Evolutionary conservation across 2,329 filamentous ascomycete species (phyloP), one percentile per base, ranked within the genome.

Genomic region (Ophiocordyceps unilateralis): DNA sequence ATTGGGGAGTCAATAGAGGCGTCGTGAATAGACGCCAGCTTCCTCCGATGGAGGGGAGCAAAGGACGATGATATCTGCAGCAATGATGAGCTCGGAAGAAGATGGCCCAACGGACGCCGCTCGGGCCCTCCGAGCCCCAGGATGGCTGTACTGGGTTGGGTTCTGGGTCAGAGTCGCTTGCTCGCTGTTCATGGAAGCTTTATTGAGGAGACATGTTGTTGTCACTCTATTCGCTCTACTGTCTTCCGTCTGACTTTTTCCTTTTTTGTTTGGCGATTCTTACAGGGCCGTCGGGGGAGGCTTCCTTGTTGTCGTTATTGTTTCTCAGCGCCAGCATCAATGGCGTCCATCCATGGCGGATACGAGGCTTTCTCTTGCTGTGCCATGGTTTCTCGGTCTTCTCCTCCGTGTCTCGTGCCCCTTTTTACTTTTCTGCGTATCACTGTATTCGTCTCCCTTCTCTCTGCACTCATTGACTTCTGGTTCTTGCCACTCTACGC

Each of bases 1-100:
- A 58, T 61, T 49, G 47, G 56, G 58, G 50, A 45, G 38, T 59
- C 54, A 61, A 61, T 61, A 61, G 55, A 54, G 45, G 19, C 46
- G 45, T 47, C 44, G 41, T 58, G 51, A 58, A 60, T 58, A 57
- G 43, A 51, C 47, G 50, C 45, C 41, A 41, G 21, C 20, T 15
- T 17, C n/a, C n/a, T 2, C 32, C 14, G 32, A 34, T n/a, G n/a
- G n/a, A 15, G 28, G 14, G 14, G 30, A 34, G n/a, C 15, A 8
- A 34, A 17, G 7, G n/a, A n/a, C 8, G 14, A 34, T 4, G 14
- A 36, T 36, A 19, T 36, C 32, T 36, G 17, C 32, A 36, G 32
- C 32, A 7, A 36, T 36, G 32, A 30, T 15, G 5, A 14, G n/a
- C 32, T 17, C 17, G 32, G 32, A 17, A 11, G 10, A 26, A 26